Percentiles rank a stretch among this genome's conserved stretches.
Conservation (phyloP, 1,284 basidiomycete species). For the Xerocomus amazonicus region DNA sequence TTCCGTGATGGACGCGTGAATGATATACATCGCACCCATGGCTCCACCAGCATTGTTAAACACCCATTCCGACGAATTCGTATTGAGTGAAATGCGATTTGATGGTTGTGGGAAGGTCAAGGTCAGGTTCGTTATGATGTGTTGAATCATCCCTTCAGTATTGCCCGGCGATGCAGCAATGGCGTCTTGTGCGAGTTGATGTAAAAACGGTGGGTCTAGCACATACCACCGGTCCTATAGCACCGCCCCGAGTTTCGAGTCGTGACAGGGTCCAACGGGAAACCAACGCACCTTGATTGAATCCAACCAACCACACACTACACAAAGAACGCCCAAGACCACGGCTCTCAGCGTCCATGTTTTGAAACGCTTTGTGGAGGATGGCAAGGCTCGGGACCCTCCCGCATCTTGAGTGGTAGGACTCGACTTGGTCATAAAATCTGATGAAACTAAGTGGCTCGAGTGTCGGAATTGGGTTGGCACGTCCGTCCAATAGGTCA, state of each 20-base stretch:
- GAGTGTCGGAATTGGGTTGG: too few species aligned
- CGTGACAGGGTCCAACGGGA: neutral
- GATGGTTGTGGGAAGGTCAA: constrained; percentile 52
- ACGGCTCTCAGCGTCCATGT: constrained; percentile 49
- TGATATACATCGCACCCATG: constrained; percentile 98
- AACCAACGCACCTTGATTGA: constrained; percentile 47
- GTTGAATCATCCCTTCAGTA: constrained; percentile 65
- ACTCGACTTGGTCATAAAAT: constrained; percentile 17
- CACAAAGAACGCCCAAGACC: constrained; percentile 40
- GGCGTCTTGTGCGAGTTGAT: constrained; percentile 69
- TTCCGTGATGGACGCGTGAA: constrained; percentile 92
- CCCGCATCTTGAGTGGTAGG: neutral
- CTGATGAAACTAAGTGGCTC: constrained; percentile 1
- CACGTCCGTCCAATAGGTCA: too few species aligned
- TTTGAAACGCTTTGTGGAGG: constrained; percentile 10
- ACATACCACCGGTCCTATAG: constrained; percentile 61
- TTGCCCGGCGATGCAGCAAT: constrained; percentile 61
- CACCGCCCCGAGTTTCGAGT: neutral
- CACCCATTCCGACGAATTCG: constrained; percentile 81
- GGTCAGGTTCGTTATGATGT: constrained; percentile 76
- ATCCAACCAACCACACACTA: constrained; percentile 50
- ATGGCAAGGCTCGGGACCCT: neutral
- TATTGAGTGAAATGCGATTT: constrained; percentile 53
- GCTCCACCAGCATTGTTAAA: constrained; percentile 98
- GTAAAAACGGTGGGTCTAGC: constrained; percentile 62